phyloP scores from a whole-genome alignment of 768 basidiomycete species.

The Pisolithus orientalis region DNA sequence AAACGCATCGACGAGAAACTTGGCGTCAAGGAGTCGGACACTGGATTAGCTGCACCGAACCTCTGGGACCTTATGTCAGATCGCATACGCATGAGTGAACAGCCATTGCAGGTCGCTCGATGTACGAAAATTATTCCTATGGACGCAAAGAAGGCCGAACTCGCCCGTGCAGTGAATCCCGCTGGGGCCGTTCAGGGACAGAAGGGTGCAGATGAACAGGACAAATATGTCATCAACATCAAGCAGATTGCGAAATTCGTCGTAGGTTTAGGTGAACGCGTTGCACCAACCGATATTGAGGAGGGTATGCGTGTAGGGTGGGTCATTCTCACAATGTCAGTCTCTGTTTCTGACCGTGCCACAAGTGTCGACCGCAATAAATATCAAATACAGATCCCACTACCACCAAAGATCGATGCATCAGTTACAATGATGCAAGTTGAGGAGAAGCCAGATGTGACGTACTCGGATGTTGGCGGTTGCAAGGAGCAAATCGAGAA shows the following conservation, averaged over 20 bases:
- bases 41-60: conserved; percentile 93
- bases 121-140: conserved; percentile 97
- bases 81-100: conserved; percentile 84
- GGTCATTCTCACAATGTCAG: conserved; percentile 19
- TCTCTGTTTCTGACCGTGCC: conserved; percentile 5
- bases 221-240: conserved; percentile 99
- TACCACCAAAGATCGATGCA: conserved; percentile 98
- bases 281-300: conserved; percentile 97
- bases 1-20: conserved; percentile 98
- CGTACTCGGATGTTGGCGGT: conserved; percentile 95
- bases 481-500: conserved; percentile 99
- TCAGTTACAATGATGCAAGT: conserved; percentile 99
- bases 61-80: conserved; percentile 97
- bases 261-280: conserved; percentile 92
- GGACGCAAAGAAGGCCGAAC: conserved; percentile 68
- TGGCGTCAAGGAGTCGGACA: conserved; percentile 98
- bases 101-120: conserved; percentile 92
- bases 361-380: conserved; percentile 88
- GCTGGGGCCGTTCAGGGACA: conserved; percentile 74
- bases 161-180: conserved; percentile 74
- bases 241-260: conserved; percentile 99
- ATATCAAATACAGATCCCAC: conserved; percentile 97
- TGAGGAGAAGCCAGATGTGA: conserved; percentile 97
- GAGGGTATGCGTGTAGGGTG: conserved; percentile 99
- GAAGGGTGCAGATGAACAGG: conserved; percentile 97